Evolutionary conservation across 257 asterid genomes (phyloP).

Genomic region (Thymus quinquecostatus): DNA sequence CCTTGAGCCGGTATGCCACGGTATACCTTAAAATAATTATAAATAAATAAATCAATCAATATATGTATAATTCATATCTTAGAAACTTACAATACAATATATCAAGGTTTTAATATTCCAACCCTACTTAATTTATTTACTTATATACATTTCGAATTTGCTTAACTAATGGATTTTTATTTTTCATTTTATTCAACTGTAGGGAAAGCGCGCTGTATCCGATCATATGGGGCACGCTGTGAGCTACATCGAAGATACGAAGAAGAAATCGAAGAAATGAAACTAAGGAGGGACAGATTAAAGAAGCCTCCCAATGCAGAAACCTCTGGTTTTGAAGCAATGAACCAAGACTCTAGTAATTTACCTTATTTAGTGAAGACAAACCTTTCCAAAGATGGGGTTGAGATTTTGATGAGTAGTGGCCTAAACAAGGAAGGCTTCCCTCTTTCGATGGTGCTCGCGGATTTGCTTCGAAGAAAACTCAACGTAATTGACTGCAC

Average conservation of each 20-base stretch:
- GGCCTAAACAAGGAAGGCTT: constrained; percentile 9
- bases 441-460: constrained; percentile 43
- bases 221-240: constrained; percentile 51
- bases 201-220: constrained; percentile 58
- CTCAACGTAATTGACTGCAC: constrained; percentile 37
- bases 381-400: constrained; percentile 23
- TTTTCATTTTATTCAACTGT: background rate
- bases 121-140: too few species aligned
- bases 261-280: constrained; percentile 40
- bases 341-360: background rate
- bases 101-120: constrained; percentile 45
- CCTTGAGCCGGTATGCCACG: too few species aligned
- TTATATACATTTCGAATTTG: too few species aligned
- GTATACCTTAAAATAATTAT: too few species aligned
- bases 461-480: constrained; percentile 19
- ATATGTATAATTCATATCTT: too few species aligned
- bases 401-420: constrained; percentile 41
- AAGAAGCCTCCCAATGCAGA: background rate
- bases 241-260: constrained; percentile 48
- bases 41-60: too few species aligned
- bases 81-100: too few species aligned
- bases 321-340: background rate
- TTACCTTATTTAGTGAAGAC: constrained; percentile 26
- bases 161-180: too few species aligned
- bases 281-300: constrained; percentile 36